Evolutionary conservation across 2,329 filamentous ascomycete genomes (phyloP).

Genomic region (Coniochaeta hoffmannii): DNA sequence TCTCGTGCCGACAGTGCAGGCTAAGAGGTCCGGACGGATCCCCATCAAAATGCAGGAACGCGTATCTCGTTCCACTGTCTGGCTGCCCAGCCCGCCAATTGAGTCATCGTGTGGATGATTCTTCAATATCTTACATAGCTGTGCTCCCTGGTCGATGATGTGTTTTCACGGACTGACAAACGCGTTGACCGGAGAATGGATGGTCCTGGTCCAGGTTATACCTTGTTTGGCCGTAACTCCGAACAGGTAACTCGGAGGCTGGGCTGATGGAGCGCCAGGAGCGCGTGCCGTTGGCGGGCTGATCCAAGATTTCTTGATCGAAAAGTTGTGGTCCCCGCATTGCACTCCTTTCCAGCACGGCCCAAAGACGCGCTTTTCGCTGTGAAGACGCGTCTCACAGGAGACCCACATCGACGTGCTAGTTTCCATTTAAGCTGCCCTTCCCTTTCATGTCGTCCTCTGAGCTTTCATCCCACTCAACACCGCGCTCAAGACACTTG

Average conservation of each 20-base stretch:
- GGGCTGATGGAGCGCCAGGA: background rate
- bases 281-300: background rate
- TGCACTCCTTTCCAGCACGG: background rate
- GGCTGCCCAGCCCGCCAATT: background rate
- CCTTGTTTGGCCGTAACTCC: background rate
- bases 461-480: slow-evolving; percentile 1
- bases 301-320: background rate
- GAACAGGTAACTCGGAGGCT: background rate
- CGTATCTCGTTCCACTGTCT: background rate
- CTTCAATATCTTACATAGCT: background rate
- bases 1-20: background rate
- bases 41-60: background rate
- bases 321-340: background rate
- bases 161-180: background rate
- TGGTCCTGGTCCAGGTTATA: background rate
- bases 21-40: background rate
- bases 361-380: background rate
- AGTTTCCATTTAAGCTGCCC: slow-evolving; percentile 2
- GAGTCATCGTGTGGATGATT: background rate
- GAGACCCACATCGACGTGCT: slow-evolving; percentile 2
- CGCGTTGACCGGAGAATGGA: background rate
- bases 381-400: background rate
- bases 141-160: background rate
- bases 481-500: background rate
- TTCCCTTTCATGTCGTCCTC: background rate